Evolutionary conservation across 1,284 basidiomycete genomes (phyloP).

Genomic region (Ceratobasidium sp.): DNA sequence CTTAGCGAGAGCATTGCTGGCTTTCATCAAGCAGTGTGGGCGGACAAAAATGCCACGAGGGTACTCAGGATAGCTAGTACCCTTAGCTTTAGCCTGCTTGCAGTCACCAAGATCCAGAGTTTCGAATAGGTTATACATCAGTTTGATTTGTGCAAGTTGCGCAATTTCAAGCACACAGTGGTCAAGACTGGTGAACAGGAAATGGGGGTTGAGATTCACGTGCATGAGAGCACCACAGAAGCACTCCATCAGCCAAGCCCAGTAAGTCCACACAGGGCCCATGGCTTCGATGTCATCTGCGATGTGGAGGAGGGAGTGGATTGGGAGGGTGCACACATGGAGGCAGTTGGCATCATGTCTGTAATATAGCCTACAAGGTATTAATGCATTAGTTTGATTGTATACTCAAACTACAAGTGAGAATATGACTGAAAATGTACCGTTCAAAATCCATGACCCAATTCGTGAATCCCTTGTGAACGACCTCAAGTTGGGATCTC

Average conservation of each 20-base stretch:
- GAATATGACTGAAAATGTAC: slow-evolving; percentile 3
- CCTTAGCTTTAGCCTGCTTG: background rate
- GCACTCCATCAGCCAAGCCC: slow-evolving; percentile 54
- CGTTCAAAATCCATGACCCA: slow-evolving; percentile 41
- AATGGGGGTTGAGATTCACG: slow-evolving; percentile 7
- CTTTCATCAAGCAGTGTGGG: background rate
- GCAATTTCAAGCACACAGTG: slow-evolving; percentile 8
- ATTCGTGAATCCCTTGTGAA: slow-evolving; percentile 15
- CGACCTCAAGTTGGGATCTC: background rate
- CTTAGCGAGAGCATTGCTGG: background rate
- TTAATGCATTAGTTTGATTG: background rate
- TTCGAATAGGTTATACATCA: slow-evolving; percentile 1
- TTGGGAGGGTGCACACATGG: slow-evolving; percentile 49
- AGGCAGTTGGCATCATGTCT: slow-evolving; percentile 7
- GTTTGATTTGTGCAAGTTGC: slow-evolving; percentile 19
- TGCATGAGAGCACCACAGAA: slow-evolving; percentile 49
- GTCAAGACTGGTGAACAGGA: slow-evolving; percentile 16
- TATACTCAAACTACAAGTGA: too few species aligned
- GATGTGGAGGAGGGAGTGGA: slow-evolving; percentile 53
- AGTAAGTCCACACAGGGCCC: slow-evolving; percentile 53
- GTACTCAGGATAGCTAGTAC: background rate
- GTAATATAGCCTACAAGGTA: slow-evolving; percentile 37
- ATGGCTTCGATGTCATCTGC: slow-evolving; percentile 48
- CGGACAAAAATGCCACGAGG: background rate
- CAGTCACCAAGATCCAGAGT: background rate